Evolutionary conservation across 441 rosid genomes (phyloP), one percentile per base, ranked within the genome.

Genomic region (Syzygium malaccense): DNA sequence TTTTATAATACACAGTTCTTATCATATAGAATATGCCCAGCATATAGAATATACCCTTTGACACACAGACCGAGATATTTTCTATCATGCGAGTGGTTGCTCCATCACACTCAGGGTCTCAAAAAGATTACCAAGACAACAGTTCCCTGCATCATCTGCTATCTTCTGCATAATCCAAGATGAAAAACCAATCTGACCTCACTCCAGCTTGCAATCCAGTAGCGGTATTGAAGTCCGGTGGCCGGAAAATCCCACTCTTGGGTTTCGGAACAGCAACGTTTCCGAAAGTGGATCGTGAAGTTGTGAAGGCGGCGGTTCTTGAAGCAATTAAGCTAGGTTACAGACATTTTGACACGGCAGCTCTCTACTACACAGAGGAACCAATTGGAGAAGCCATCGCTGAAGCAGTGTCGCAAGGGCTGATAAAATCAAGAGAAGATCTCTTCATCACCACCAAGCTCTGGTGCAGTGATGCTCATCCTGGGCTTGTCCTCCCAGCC

Each of bases 381-480:
- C 93, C 94, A 6, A 91, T 95, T 18, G 97, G 97, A 18, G 93
- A 92, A 91, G 96, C 97, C 49, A 91, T 93, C 75, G 90, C 91
- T 4, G 95, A 95, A 89, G 97, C 96, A 3, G 41, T 94, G 14
- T 86, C 91, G 79, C 89, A 85, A 23, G 94, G 93, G 30, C 41
- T 94, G 19, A 91, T 94, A 84, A 87, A 91, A 57, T 92, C 94
- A 2, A 71, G 97, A 86, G 95, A 94, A 33, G 95, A 95, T 53
- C 92, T 95, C 41, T 95, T 93, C 78, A 90, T 95, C 88, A 93
- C 93, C 75, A 88, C 95, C 78, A 94, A 95, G 92, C 92, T 95
- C 23, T 93, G 96, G 95, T 93, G 96, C 90, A 90, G 92, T 28
- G 94, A 91, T 90, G 96, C 95, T 89, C 95, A 95, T 55, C 88